Evolutionary conservation across 129 eudicot genomes (phyloP), one percentile per base, ranked within the genome.

Genomic region (Glebionis coronaria): DNA sequence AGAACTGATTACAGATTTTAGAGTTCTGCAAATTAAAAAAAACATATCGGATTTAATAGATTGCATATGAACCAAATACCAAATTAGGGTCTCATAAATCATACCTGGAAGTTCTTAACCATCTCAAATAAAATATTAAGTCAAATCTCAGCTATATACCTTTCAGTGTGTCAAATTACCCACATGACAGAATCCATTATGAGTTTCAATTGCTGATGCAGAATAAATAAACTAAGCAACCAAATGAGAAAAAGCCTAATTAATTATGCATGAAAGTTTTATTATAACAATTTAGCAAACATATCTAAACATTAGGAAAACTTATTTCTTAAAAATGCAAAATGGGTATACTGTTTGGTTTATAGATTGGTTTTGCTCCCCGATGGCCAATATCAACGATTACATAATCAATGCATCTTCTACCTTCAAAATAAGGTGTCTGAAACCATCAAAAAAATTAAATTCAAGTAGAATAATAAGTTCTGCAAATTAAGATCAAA

Each of bases 151-250:
- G 99, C 95, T 72, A 94, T 90, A 80, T 94, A 89, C 77, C 97
- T 74, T 60, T 90, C 99, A 35, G 99, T 94, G 80, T 94, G 99
- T 65, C 99, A 93, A 77, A 94, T 87, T 13, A 95, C 97, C 99
- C 99, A 90, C 71, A 94, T 94, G 42, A 94, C 89, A 12, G 99
- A 94, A 94, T 87, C 99, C 99, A 87, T 94, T 35, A 94, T 95
- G 73, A 89, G 93, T 67, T 94, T 94, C 62, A 94, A 71, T 89
- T 94, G 97, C 97, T 94, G 93, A 59, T 6, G 27, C 9, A 78
- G 55, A 14, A 54, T 13, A 70, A 44, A 19, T n/a, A n/a, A n/a
- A n/a, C n/a, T n/a, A n/a, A n/a, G n/a, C n/a, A n/a, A n/a, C n/a
- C n/a, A n/a, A n/a, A n/a, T n/a, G n/a, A n/a, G n/a, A n/a, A n/a